phyloP scores from a whole-genome alignment of 176 grass and related monocot genomes.

The Elymus sibiricus region DNA sequence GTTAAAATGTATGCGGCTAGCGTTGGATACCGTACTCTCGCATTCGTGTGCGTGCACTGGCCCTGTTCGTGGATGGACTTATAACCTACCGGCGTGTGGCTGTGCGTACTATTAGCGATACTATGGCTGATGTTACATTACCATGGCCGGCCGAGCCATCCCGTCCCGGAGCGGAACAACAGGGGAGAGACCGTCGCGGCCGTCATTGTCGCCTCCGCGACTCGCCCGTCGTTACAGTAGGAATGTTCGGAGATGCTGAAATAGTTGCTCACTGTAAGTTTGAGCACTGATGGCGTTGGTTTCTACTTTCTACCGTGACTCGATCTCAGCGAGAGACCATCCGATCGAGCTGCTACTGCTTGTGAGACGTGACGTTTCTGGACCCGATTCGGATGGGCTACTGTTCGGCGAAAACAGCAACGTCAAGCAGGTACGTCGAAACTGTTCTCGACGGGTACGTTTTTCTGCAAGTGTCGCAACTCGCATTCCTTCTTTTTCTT shows the following conservation, averaged over 20 bases:
- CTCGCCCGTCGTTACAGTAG: background rate
- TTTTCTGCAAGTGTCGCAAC: too few relatives aligned
- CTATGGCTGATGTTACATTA: background rate
- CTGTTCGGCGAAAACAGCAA: too few relatives aligned
- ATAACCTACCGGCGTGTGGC: too few relatives aligned
- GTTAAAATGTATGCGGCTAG: too few relatives aligned
- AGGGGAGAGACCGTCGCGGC: background rate
- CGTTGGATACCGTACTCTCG: too few relatives aligned
- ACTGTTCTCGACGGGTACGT: too few relatives aligned
- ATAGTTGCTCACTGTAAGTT: background rate
- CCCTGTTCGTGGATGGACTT: too few relatives aligned
- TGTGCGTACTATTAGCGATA: too few relatives aligned
- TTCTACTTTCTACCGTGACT: background rate
- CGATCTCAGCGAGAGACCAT: background rate
- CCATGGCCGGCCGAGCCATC: constrained; percentile 10
- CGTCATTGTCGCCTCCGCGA: background rate
- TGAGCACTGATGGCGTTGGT: background rate
- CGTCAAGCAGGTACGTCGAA: too few relatives aligned
- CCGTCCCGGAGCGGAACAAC: background rate
- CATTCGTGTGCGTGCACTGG: too few relatives aligned
- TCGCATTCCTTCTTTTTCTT: too few relatives aligned
- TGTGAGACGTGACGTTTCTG: background rate
- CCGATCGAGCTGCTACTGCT: background rate
- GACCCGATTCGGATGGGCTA: too few relatives aligned
- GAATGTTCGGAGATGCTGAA: background rate